Percentiles rank a stretch among this genome's conserved stretches.
Evolutionary conservation across 768 basidiomycete genomes (phyloP).

Genomic region (Exidia glandulosa): DNA sequence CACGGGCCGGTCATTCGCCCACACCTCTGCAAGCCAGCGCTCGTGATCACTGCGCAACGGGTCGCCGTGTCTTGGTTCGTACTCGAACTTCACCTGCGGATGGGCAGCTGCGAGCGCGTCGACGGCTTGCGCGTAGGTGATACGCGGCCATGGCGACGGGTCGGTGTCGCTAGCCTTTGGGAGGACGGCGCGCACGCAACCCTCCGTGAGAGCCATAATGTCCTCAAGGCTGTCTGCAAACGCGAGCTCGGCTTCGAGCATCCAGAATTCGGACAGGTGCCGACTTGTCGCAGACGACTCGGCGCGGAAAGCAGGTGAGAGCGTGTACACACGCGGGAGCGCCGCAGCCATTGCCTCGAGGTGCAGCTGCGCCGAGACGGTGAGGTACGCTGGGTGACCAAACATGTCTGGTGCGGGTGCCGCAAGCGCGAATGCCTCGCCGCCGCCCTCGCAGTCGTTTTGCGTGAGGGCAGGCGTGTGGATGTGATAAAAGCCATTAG

Average conservation of each 20-base stretch:
- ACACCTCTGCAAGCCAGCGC: slow-evolving; percentile 67
- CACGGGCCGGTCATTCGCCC: slow-evolving; percentile 55
- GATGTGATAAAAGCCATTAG: slow-evolving; percentile 63
- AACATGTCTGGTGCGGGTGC: slow-evolving; percentile 49
- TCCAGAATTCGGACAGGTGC: slow-evolving; percentile 98
- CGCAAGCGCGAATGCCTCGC: slow-evolving; percentile 71
- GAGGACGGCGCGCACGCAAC: slow-evolving; percentile 33
- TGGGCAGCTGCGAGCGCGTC: slow-evolving; percentile 33
- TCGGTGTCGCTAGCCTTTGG: slow-evolving; percentile 4
- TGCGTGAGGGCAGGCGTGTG: slow-evolving; percentile 85
- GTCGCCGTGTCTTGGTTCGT: slow-evolving; percentile 54
- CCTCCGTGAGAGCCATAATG: slow-evolving; percentile 49
- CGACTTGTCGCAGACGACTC: slow-evolving; percentile 79
- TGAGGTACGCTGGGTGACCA: slow-evolving; percentile 65
- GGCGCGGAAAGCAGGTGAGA: slow-evolving; percentile 90
- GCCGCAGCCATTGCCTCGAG: slow-evolving; percentile 78
- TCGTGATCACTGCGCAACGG: slow-evolving; percentile 86
- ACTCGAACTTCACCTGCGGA: no score
- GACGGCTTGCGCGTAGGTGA: slow-evolving; percentile 75
- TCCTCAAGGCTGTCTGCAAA: slow-evolving; percentile 37
- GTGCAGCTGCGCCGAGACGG: slow-evolving; percentile 93
- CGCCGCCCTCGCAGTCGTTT: slow-evolving; percentile 93
- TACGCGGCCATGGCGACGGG: slow-evolving; percentile 45
- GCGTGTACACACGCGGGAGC: slow-evolving; percentile 77
- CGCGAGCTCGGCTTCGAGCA: slow-evolving; percentile 94